Base-by-base conservation (phyloP, 805 yeast species). In the Pichia manshurica region DNA sequence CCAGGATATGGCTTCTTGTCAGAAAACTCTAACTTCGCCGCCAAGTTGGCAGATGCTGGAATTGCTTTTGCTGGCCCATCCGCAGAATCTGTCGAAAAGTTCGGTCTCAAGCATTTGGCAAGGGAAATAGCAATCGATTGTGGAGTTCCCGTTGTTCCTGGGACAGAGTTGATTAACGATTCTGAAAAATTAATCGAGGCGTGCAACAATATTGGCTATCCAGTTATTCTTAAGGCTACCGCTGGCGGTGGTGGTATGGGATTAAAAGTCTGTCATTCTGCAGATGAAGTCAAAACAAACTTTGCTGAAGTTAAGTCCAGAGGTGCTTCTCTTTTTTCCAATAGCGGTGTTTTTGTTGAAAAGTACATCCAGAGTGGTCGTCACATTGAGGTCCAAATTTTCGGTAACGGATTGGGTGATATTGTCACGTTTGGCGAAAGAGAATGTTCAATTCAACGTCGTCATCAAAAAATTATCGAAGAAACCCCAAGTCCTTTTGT, bases 1-100 rank as follows among this genome's bases (percentile, higher is more conserved):
- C 72, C 72, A 12, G 72, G 72, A 46, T 67, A 67, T 51, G 72
- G 75, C 0, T 69, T 70, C 44, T 56, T 70, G 16, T 62, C 69
- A 8, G 74, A 65, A 46, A 63, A 65, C 46, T 45, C 56, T 9
- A 47, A 44, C 15, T 61, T 61, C 46, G 60, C 63, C 17, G 49
- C 47, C 8, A 39, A 33, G 22, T 47, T 61, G 10, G 40, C 28
- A 3, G 29, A 50, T 7, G 34, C 44, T 4, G 54, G 54, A 9
- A 59, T 61, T 22, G 43, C 55, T 13, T 61, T 61, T 49, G 63
- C 59, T 8, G 65, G 65, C 12, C 65, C 65, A 6, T 42, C 56
- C 25, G 44, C 64, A 20, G 50, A 50, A 9, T 47, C 62, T 4
- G 57, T 61, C 34, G 56, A 61, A 25, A 45, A 49, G 36, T 61